These are phyloP conservation scores for Fonsecaea nubica DNA, from an alignment of 2,329 filamentous ascomycete genomes.

Conservation along the genomic window DNA sequence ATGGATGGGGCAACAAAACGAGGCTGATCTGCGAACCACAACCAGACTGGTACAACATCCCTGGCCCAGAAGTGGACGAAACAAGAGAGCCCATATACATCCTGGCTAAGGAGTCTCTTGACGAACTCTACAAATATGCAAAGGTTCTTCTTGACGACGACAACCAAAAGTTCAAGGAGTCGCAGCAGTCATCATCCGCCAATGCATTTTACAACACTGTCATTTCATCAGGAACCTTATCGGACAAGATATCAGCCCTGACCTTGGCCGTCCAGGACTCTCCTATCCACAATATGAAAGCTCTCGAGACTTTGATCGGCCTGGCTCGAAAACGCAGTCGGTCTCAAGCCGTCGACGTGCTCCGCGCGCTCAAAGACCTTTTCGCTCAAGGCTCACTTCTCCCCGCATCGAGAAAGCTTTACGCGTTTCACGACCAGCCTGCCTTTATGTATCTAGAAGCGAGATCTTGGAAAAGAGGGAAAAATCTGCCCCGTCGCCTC, in stretches of 20 bases:
- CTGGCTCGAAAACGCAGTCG: conserved; percentile 93
- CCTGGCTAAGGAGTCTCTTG: conserved; percentile 41
- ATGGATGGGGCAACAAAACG: conserved; percentile 41
- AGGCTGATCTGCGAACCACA: conserved; percentile 37
- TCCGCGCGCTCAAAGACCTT: conserved; percentile 91
- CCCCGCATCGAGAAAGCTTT: conserved; percentile 80
- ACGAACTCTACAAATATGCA: conserved; percentile 70
- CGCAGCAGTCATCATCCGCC: conserved; percentile 76
- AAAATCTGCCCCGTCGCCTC: conserved; percentile 74
- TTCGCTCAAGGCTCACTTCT: conserved; percentile 86
- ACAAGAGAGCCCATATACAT: conserved; percentile 33
- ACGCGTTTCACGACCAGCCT: conserved; percentile 79
- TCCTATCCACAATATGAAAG: conserved; percentile 87
- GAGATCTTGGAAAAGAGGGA: conserved; percentile 69
- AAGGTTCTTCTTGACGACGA: conserved; percentile 78
- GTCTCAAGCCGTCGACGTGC: conserved; percentile 88
- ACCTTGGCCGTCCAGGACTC: conserved; percentile 96
- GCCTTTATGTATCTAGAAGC: conserved; percentile 67
- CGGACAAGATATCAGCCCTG: conserved; percentile 93
- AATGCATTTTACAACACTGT: conserved; percentile 97
- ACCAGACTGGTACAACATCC: conserved; percentile 40
- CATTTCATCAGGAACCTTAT: conserved; percentile 93
- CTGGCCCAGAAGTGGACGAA: conserved; percentile 24
- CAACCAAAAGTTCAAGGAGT: conserved; percentile 73
- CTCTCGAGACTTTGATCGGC: conserved; percentile 80